A percentile compares a stretch with the other conserved stretches of the same genome.
Conservation (phyloP, 495 filamentous ascomycete species). For the Astrothelium subdiscretum region DNA sequence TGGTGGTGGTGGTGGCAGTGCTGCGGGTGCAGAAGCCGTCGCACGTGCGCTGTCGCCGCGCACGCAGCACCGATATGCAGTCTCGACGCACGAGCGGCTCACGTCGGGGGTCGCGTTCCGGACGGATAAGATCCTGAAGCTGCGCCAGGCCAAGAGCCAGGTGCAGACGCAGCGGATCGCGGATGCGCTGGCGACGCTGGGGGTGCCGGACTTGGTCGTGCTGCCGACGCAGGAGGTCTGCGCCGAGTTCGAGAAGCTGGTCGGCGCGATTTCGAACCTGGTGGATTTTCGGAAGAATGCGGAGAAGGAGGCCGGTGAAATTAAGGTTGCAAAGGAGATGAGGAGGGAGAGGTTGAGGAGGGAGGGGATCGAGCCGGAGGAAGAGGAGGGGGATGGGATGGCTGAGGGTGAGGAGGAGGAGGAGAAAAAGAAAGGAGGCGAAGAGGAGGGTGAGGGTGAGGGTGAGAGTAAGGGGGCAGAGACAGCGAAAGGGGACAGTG, state of each 20-base stretch:
- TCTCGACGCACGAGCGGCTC: constrained; percentile 76
- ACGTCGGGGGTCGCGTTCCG: constrained; percentile 65
- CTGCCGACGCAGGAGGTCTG: constrained; percentile 80
- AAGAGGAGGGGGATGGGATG: background rate
- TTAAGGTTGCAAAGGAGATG: constrained; percentile 50
- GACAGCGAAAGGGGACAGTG: constrained; percentile 13
- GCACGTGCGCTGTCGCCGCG: constrained; percentile 58
- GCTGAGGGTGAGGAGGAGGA: constrained; percentile 39
- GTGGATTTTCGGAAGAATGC: constrained; percentile 72
- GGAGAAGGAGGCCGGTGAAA: constrained; percentile 80
- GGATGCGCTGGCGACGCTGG: constrained; percentile 64
- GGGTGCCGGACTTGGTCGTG: constrained; percentile 60
- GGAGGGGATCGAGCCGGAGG: constrained; percentile 8
- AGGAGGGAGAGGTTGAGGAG: constrained; percentile 12
- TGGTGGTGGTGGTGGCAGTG: constrained; percentile 4
- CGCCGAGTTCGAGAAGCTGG: constrained; percentile 68
- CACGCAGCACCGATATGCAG: constrained; percentile 69
- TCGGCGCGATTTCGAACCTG: constrained; percentile 58
- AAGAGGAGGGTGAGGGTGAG: constrained; percentile 12
- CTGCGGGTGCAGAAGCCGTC: constrained; percentile 25
- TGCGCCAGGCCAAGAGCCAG: constrained; percentile 70
- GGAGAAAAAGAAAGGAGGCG: constrained; percentile 40
- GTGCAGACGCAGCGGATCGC: constrained; percentile 73
- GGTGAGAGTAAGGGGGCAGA: constrained; percentile 6
- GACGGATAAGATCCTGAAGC: constrained; percentile 70